Conservation (phyloP, 768 basidiomycete genomes). For the Amanita brunnescens region DNA sequence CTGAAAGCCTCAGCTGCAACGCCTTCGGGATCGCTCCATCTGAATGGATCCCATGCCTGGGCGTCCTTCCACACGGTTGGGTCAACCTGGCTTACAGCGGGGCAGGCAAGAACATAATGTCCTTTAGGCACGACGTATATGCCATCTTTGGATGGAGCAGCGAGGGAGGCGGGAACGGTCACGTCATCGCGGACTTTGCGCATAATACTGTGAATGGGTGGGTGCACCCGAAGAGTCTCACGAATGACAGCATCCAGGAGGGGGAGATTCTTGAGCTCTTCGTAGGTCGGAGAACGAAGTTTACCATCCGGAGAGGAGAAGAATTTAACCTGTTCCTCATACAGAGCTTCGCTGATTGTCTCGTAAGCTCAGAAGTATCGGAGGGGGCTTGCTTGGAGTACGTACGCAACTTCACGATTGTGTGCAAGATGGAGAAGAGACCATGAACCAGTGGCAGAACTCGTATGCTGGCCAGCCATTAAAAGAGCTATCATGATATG, state of each 20-base stretch:
- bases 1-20: conserved; percentile 72
- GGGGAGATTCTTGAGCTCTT: conserved; percentile 77
- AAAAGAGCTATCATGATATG: conserved; percentile 98
- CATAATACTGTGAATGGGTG: conserved; percentile 94
- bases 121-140: conserved; percentile 86
- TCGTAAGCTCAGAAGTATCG: conserved; percentile 1
- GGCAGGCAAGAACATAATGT: conserved; percentile 82
- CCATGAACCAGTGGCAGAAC: conserved; percentile 91
- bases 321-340: conserved; percentile 79
- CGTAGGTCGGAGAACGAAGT: conserved; percentile 74
- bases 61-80: conserved; percentile 73
- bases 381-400: conserved; percentile 9
- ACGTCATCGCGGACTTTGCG: conserved; percentile 86
- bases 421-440: conserved; percentile 78
- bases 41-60: conserved; percentile 61
- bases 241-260: conserved; percentile 85
- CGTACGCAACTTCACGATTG: conserved; percentile 66
- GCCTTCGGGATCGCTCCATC: conserved; percentile 85
- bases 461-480: conserved; percentile 99
- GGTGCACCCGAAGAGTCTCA: conserved; percentile 88
- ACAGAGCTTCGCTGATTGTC: conserved; percentile 60
- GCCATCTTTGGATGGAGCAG: conserved; percentile 64
- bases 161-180: conserved; percentile 69
- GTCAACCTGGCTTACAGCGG: conserved; percentile 84
- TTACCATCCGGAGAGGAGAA: conserved; percentile 77